These are phyloP conservation scores for Triticum monococcum DNA, from an alignment of 176 grass and related monocot species.

Conservation along the genomic window DNA sequence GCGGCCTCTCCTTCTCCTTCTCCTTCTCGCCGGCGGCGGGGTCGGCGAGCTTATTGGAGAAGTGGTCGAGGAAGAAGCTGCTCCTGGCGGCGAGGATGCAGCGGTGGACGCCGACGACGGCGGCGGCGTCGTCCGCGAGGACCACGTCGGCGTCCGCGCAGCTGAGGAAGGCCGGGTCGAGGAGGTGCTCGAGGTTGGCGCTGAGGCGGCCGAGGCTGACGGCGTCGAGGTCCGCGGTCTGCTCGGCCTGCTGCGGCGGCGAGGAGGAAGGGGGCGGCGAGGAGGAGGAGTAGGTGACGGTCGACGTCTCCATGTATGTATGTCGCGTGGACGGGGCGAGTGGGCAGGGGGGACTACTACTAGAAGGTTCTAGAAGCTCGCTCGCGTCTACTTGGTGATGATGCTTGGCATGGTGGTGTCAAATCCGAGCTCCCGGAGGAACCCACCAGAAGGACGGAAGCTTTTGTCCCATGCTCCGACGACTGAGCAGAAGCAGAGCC, in stretches of 20 bases:
- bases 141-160: constrained; percentile 61
- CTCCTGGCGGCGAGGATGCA: constrained; percentile 79
- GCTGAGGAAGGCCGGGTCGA: constrained; percentile 58
- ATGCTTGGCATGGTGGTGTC: not conserved
- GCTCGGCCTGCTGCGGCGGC: not conserved
- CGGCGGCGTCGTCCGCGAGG: constrained; percentile 30
- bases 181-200: constrained; percentile 63
- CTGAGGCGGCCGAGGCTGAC: constrained; percentile 64
- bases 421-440: not conserved
- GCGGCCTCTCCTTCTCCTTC: constrained; percentile 17
- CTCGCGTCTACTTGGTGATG: not conserved
- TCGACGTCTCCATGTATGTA: constrained; percentile 38
- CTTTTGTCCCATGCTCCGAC: not conserved
- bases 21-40: not conserved
- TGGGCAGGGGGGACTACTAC: not conserved
- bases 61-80: constrained; percentile 56
- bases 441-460: not conserved
- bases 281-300: constrained; percentile 41
- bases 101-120: constrained; percentile 50
- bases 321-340: too few relatives aligned
- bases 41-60: not conserved
- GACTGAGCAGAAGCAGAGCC: not conserved
- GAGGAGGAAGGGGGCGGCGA: not conserved
- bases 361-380: constrained; percentile 26
- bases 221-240: constrained; percentile 37